Percentiles rank a stretch among this genome's conserved stretches.
phyloP scores from a whole-genome alignment of 441 rosid species.

The Brassica hybrid region DNA sequence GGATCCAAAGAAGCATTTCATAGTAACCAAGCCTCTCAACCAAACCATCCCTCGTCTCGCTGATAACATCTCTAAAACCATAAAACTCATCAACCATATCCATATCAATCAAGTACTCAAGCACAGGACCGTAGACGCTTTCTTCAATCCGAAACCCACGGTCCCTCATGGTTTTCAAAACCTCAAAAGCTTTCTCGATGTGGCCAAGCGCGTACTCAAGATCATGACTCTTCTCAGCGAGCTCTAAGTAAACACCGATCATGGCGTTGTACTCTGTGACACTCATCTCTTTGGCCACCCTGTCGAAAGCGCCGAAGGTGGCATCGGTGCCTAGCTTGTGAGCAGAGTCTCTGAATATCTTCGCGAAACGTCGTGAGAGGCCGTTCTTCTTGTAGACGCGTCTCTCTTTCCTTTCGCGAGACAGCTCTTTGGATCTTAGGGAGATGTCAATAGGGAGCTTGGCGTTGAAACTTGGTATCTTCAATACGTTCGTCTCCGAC shows the following conservation, averaged over 20 bases:
- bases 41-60: constrained; percentile 43
- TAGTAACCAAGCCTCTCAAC: constrained; percentile 68
- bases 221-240: constrained; percentile 53
- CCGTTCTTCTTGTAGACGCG: constrained; percentile 52
- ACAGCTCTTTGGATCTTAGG: constrained; percentile 49
- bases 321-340: constrained; percentile 56
- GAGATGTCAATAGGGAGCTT: constrained; percentile 30
- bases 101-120: constrained; percentile 63
- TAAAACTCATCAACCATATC: constrained; percentile 66
- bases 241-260: constrained; percentile 53
- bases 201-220: constrained; percentile 51
- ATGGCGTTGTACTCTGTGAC: constrained; percentile 63
- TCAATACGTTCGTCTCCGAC: constrained; percentile 13
- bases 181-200: constrained; percentile 47
- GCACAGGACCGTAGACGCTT: constrained; percentile 62
- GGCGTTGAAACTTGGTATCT: constrained; percentile 52
- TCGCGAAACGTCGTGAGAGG: constrained; percentile 45
- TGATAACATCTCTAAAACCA: constrained; percentile 44
- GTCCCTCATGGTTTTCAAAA: constrained; percentile 61
- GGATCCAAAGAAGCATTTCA: constrained; percentile 72
- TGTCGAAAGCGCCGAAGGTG: constrained; percentile 50
- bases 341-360: constrained; percentile 49
- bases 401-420: constrained; percentile 68
- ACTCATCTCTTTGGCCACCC: constrained; percentile 63
- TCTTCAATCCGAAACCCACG: constrained; percentile 65